Evolutionary conservation across 768 basidiomycete genomes (phyloP).

Genomic region (Daedaleopsis sinensis): DNA sequence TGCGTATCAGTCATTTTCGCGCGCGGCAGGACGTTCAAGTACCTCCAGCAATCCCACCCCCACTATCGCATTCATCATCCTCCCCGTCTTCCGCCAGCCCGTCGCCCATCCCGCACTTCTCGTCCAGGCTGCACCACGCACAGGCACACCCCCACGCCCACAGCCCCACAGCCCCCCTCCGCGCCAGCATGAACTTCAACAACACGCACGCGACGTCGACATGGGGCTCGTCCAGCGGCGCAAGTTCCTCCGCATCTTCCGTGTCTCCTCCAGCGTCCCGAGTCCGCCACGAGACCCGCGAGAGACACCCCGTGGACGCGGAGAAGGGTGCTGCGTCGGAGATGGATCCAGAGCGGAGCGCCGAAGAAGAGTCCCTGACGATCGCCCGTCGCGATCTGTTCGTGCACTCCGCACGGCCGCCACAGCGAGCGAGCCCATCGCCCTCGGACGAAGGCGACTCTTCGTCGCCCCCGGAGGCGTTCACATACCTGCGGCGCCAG

Average conservation of each 20-base stretch:
- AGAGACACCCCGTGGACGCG: neutral
- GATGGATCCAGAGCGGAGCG: neutral
- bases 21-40: neutral
- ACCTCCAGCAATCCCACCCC: neutral
- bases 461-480: neutral
- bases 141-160: too few relatives aligned
- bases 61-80: neutral
- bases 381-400: neutral
- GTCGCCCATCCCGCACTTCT: neutral
- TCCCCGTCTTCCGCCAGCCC: neutral
- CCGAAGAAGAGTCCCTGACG: neutral
- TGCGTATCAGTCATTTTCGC: neutral
- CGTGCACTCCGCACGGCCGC: neutral
- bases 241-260: neutral
- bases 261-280: neutral
- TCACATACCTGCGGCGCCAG: neutral
- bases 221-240: neutral
- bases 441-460: neutral
- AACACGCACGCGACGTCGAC: constrained; percentile 7
- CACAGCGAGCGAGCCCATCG: neutral
- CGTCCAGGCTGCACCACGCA: neutral
- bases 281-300: neutral
- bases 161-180: constrained; percentile 1
- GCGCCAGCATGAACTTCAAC: constrained; percentile 5
- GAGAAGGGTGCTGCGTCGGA: neutral